These are phyloP conservation scores for Allium sativum DNA, from an alignment of 106 monocot genomes.

Conservation along the genomic window DNA sequence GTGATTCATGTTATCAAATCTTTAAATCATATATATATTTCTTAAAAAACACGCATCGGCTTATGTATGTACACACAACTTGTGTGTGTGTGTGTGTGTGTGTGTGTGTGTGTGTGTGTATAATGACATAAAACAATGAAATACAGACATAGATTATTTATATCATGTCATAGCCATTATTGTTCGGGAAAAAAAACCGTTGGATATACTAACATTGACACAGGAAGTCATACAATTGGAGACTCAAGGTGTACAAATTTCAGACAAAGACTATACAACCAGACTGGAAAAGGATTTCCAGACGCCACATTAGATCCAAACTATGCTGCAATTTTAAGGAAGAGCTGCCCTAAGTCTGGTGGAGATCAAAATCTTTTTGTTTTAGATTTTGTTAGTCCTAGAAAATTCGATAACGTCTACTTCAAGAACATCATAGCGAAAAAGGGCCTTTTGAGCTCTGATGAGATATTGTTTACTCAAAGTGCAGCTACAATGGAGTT, in stretches of 20 bases:
- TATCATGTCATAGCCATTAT: no score
- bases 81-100: no score
- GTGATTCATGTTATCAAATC: not conserved
- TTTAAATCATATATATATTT: no score
- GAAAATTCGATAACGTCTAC: constrained; percentile 11
- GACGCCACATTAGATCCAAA: constrained; percentile 4
- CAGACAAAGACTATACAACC: constrained; percentile 13
- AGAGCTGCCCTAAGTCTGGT: constrained; percentile 2
- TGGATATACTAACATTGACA: no score
- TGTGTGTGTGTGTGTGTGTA: no score
- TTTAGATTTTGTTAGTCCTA: not conserved
- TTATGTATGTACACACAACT: no score
- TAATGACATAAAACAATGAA: no score
- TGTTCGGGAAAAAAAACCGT: no score
- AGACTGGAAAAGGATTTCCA: constrained; percentile 6
- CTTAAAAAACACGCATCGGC: no score
- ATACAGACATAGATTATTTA: no score
- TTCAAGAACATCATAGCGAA: constrained; percentile 6
- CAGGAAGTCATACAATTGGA: constrained; percentile 14
- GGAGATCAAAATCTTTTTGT: constrained; percentile 1
- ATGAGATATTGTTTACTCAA: constrained; percentile 3
- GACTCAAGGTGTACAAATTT: constrained; percentile 8
- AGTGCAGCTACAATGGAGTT: not conserved
- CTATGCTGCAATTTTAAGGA: not conserved
- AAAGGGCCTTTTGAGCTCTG: constrained; percentile 9